Evolutionary conservation across 2,329 filamentous ascomycete species (phyloP), one percentile per base, ranked within the genome.

Genomic region (Fusarium keratoplasticum): DNA sequence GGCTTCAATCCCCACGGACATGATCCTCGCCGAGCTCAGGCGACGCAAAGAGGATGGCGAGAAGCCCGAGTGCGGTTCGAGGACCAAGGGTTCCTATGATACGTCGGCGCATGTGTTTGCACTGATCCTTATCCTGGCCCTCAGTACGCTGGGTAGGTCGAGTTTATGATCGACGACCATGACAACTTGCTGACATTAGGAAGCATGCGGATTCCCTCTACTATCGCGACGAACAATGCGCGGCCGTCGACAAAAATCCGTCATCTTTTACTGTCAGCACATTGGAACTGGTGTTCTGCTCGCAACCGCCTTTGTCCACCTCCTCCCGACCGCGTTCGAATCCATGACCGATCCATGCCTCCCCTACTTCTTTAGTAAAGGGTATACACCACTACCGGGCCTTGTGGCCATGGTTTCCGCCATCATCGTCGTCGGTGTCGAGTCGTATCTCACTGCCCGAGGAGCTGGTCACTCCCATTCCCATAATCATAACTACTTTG

Each of bases 281-380:
- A 93, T 94, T 74, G 93, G 94, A 78, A 96, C 94, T 1, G 94
- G 94, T 68, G 94, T 96, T 22, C 86, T 96, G n/a, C 92, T 96
- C 71, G 94, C 94, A 13, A 96, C 94, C 1, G 94, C 94, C 64
- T 96, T 96, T 78, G 93, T 96, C 29, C 94, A 96, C 83, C 86
- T 93, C 14, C 87, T 93, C 5, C 91, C 90, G 63, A 93, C 89
- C 29, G 91, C 92, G 1, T 94, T 94, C 77, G 82, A 87, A 67
- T 92, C 90, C 44, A 84, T 93, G 22, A 92, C 88, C 73, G 89
- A 93, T 71, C 91, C 91, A 50, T 94, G 92, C 77, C 89, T 97
- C 0, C 94, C 95, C 10, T 86, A 88, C 66, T 93, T 95, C 80
- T 97, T 95, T 89, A 96, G 90, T 80, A 80, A 92, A 72, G 89